Percentiles rank a stretch among this genome's conserved stretches.
Conservation (phyloP, 495 filamentous ascomycete genomes). For the Sphaerosporella brunnea region DNA sequence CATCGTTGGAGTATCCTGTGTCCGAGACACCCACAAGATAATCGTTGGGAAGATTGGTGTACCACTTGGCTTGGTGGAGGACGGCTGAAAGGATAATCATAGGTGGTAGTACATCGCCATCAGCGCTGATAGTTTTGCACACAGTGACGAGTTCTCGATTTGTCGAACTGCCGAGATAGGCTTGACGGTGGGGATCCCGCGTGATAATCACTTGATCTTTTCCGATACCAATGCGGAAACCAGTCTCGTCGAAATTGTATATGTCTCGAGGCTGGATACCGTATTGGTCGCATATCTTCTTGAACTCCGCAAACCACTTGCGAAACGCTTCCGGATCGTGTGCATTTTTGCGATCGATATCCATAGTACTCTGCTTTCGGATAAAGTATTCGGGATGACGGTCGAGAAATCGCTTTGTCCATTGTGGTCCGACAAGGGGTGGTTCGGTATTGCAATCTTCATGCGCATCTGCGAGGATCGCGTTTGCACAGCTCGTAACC, state of each 20-base stretch:
- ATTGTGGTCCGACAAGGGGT: conserved; percentile 3
- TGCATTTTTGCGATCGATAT: not conserved
- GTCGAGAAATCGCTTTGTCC: conserved; percentile 14
- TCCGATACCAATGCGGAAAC: conserved; percentile 19
- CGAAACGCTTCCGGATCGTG: conserved; percentile 7
- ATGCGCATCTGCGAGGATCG: conserved; percentile 7
- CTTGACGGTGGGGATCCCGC: not conserved
- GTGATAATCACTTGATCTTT: conserved; percentile 22
- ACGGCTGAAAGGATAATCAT: conserved; percentile 9
- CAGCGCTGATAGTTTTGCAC: conserved; percentile 6
- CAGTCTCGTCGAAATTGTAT: conserved; percentile 22
- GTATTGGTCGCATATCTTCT: conserved; percentile 1
- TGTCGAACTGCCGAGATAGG: conserved; percentile 2
- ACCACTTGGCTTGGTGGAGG: not conserved
- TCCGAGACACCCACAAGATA: conserved; percentile 1
- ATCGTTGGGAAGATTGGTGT: not conserved
- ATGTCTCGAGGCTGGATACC: conserved; percentile 10
- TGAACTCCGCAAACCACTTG: conserved; percentile 14
- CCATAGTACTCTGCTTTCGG: conserved; percentile 5
- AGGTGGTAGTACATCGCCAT: conserved; percentile 7
- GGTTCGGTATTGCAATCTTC: not conserved
- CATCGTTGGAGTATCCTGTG: conserved; percentile 10
- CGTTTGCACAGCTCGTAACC: conserved; percentile 11
- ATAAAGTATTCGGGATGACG: conserved; percentile 13
- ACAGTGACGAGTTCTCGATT: conserved; percentile 11